Base-by-base conservation (phyloP, 1,139 yeast genomes). In the Debaryomyces nepalensis region DNA sequence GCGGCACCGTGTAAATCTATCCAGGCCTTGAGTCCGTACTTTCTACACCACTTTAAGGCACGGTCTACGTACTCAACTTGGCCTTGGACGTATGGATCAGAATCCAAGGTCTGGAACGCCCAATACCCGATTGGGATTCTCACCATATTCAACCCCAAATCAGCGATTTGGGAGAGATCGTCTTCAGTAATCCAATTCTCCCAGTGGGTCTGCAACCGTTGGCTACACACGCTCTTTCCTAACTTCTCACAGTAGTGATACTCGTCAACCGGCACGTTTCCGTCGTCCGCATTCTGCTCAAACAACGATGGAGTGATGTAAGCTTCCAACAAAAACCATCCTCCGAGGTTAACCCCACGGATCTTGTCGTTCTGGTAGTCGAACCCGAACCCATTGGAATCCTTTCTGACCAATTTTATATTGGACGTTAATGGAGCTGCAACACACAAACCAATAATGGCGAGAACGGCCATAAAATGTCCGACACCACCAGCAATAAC, bases 41-140 rank as follows among this genome's bases (percentile, higher is more conserved):
- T 68, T 43, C 79, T 66, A 38, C 87, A 81, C 97, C 97, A 91
- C 18, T 65, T 75, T 39, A 91, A 69, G 7, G 97, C 96, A 52
- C 74, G 69, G 54, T 87, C 90, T 47, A 91, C 69, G 61, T 85
- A 88, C 12, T 65, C 59, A 42, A 75, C 81, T 67, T 90, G 97
- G 19, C 97, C 97, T 58, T 80, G 84, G 37, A 88, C 95, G 60
- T 88, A 91, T 5, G 98, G 97, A 61, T 93, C 99, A 46, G 70
- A 66, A 15, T 69, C 76, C 44, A 79, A 68, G 33, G 70, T 66
- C 39, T 75, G 66, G 63, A 87, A 93, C 3, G 98, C 97, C 99
- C 99, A 91, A 70, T 91, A 93, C 5, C 98, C 98, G 48, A 91
- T 79, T 20, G 98, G 98, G 46, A 91, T 85, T 55, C 98, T 79